Base-by-base conservation (phyloP, 345 rosid species). In the Durio zibethinus region DNA sequence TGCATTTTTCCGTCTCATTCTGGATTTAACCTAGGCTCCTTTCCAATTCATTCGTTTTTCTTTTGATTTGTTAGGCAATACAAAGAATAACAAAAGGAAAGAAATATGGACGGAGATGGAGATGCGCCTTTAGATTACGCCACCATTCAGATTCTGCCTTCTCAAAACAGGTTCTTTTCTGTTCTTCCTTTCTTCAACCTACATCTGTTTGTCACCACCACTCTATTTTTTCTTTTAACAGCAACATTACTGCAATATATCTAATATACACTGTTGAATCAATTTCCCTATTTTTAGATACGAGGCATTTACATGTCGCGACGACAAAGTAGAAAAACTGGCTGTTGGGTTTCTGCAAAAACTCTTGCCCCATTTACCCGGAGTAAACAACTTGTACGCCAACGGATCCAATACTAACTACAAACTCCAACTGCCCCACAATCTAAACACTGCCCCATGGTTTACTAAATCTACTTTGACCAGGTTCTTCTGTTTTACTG, bases 391-490 rank as follows among this genome's bases (percentile, higher is more conserved):
- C 74, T 77, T 88, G 80, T 64, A 79, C 25, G 36, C 75, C 5
- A 79, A 83, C 81, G 93, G 90, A 57, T 79, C 83, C 70, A 63
- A 85, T 80, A 84, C 88, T 71, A 85, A 74, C 79, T 81, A 86
- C 76, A 87, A 85, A 33, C 82, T 88, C 50, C 86, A 90, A 71
- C 77, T 74, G 52, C 79, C 83, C 0, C 80, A 79, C 36, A 82
- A 85, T 70, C 78, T 70, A 25, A 45, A 63, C 5, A 68, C 68
- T 75, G 79, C 82, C 73, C 61, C 80, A 72, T 90, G 93, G 90
- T 90, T 90, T 82, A 85, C 91, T 52, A 85, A 82, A 65, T 85
- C 87, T 52, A 90, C 91, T 35, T 80, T 90, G 36, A 76, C 80
- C 78, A 90, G 89, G 93, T 90, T 79, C 27, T 38, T 43, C 4